phyloP scores from a whole-genome alignment of 495 filamentous ascomycete genomes.

The Penicillium samsonianum region DNA sequence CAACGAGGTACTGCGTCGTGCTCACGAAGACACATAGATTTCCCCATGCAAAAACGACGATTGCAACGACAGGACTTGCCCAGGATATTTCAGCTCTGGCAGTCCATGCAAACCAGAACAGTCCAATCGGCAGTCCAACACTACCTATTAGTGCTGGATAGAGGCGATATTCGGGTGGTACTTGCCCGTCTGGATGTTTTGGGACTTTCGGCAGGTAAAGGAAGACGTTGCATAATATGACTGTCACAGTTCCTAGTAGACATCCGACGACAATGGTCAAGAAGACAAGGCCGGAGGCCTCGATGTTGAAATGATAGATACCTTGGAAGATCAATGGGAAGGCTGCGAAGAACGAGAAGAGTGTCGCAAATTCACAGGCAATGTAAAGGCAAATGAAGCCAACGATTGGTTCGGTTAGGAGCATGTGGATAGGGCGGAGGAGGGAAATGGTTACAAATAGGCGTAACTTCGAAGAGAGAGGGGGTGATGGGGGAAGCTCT shows the following conservation, averaged over 20 bases:
- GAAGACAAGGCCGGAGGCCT: constrained; percentile 59
- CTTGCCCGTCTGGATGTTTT: constrained; percentile 38
- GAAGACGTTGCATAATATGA: constrained; percentile 45
- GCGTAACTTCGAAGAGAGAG: constrained; percentile 39
- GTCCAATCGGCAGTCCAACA: constrained; percentile 50
- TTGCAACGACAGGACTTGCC: constrained; percentile 49
- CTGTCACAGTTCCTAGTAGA: constrained; percentile 47
- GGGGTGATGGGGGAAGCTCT: constrained; percentile 35
- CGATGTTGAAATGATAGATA: constrained; percentile 51
- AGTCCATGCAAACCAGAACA: constrained; percentile 56
- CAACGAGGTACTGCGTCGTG: constrained; percentile 53
- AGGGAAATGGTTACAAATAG: constrained; percentile 57
- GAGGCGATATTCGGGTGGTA: constrained; percentile 57
- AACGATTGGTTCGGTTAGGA: constrained; percentile 67
- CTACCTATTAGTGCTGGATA: constrained; percentile 61
- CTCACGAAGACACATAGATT: constrained; percentile 59
- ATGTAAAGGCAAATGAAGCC: constrained; percentile 60
- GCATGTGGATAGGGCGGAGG: constrained; percentile 63
- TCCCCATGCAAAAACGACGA: constrained; percentile 67
- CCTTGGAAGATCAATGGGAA: constrained; percentile 55
- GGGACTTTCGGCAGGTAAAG: constrained; percentile 16
- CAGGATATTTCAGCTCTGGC: constrained; percentile 37
- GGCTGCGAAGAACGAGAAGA: constrained; percentile 68
- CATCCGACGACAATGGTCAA: constrained; percentile 59
- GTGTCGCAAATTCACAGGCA: constrained; percentile 61